Conservation (phyloP, 176 grass and related monocot genomes). For the Ananas comosus region DNA sequence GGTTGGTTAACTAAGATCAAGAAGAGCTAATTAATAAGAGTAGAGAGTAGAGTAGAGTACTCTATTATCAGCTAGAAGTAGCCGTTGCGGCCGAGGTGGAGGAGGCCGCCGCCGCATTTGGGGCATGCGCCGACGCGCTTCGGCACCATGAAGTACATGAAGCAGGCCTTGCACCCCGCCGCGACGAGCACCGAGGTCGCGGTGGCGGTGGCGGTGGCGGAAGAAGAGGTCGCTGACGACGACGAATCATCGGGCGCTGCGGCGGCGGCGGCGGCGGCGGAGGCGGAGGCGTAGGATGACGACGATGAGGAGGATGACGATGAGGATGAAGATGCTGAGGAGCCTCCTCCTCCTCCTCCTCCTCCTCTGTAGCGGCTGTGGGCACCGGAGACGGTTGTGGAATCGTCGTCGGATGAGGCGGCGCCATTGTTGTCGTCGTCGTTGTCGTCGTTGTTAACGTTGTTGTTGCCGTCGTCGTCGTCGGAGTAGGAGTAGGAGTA, state of each 20-base stretch:
- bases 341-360: not conserved
- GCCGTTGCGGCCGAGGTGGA: conserved; percentile 56
- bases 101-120: conserved; percentile 65
- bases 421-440: not conserved
- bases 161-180: conserved; percentile 71
- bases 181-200: conserved; percentile 47
- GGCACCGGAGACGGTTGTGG: not conserved
- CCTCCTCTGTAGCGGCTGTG: no score
- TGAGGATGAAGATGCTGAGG: conserved; percentile 53
- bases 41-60: not conserved
- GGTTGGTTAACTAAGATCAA: not conserved
- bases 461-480: conserved; percentile 14
- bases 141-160: conserved; percentile 99
- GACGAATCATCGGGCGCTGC: not conserved
- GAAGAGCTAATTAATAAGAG: not conserved
- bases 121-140: conserved; percentile 57
- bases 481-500: conserved; percentile 7
- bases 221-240: no score
- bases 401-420: conserved; percentile 3
- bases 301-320: conserved; percentile 47
- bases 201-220: not conserved
- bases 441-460: conserved; percentile 14
- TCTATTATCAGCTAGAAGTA: conserved; percentile 5
- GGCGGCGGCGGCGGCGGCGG: not conserved
- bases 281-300: conserved; percentile 17